Evolutionary conservation across 164 flowering plant species (phyloP).

Genomic region (Stephania yunnanensis): DNA sequence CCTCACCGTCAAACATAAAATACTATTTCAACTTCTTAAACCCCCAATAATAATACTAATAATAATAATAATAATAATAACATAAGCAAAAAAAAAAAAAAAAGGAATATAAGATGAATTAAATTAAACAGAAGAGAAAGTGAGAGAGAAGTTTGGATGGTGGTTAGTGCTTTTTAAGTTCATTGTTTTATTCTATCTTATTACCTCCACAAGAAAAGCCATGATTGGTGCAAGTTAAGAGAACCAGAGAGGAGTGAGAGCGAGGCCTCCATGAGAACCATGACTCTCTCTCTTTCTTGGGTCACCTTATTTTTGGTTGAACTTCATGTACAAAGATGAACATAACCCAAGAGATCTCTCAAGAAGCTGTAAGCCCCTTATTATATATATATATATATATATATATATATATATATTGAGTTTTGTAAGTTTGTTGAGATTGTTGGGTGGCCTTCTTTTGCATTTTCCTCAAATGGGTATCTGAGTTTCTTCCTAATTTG

Average conservation of each 20-base stretch:
- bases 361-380: constrained; percentile 9
- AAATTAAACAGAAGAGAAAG: neutral
- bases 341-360: constrained; percentile 8
- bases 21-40: no score
- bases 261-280: neutral
- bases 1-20: neutral
- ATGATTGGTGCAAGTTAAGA: neutral
- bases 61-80: neutral
- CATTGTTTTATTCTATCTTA: neutral
- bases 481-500: neutral
- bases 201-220: neutral
- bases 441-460: neutral
- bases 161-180: neutral
- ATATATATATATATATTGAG: no score
- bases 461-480: neutral
- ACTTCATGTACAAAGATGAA: constrained; percentile 28
- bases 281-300: neutral
- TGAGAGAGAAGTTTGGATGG: neutral
- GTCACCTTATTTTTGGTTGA: constrained; percentile 5
- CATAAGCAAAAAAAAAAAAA: neutral
- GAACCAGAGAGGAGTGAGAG: neutral
- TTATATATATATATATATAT: no score
- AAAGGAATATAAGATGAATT: neutral
- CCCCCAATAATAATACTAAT: no score
- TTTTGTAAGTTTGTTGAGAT: neutral